Conservation (phyloP, 192 early-diverging fungal genomes). For the Linnemannia schmuckeri region DNA sequence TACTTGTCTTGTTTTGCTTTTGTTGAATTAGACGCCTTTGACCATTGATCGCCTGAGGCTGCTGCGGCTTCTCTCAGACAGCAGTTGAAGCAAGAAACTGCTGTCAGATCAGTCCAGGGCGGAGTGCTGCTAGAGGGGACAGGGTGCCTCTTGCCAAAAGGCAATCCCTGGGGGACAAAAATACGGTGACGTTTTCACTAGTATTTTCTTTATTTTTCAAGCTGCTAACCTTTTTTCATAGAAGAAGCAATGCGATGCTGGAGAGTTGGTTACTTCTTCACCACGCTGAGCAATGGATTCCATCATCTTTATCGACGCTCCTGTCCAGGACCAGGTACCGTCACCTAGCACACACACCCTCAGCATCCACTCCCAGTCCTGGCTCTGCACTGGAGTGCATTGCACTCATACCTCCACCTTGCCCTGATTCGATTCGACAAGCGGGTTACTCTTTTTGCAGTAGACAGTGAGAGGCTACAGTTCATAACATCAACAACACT, state of each 20-base stretch:
- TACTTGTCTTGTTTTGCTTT: background rate
- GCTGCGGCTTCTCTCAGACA: background rate
- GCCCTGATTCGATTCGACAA: background rate
- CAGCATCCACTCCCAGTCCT: background rate
- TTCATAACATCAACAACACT: background rate
- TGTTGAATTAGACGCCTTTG: background rate
- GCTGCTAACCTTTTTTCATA: background rate
- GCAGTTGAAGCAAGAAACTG: background rate
- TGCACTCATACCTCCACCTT: background rate
- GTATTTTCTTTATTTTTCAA: background rate
- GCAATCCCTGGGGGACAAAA: background rate
- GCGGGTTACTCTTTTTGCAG: background rate
- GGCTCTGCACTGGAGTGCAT: background rate
- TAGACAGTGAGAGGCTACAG: background rate
- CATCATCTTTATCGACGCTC: conserved; percentile 56
- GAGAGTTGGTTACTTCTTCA: background rate
- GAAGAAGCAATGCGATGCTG: background rate
- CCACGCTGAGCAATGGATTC: conserved; percentile 41
- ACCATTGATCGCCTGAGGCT: background rate
- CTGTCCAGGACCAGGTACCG: conserved; percentile 47
- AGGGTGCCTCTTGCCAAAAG: background rate
- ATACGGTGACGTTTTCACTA: conserved; percentile 9
- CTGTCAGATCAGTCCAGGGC: background rate
- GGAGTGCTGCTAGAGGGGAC: background rate
- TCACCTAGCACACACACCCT: background rate